Base-by-base conservation (phyloP, 139 green algal species). In the Coccomyxa sp. region DNA sequence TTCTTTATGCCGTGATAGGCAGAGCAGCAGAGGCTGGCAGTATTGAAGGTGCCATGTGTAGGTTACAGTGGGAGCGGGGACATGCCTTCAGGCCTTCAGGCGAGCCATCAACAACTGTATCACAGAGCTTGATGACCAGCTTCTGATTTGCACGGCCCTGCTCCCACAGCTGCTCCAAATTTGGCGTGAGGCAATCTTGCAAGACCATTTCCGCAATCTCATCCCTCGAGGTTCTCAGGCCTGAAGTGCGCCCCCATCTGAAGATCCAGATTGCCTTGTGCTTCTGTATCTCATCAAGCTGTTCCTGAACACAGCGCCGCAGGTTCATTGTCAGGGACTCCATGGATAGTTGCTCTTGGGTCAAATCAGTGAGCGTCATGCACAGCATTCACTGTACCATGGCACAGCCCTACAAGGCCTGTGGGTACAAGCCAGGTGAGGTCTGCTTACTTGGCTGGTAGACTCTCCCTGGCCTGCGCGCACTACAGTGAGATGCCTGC, bases 191-290 rank as follows among this genome's bases (percentile, higher is more conserved):
- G 14, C 27, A 38, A 37, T 50, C 55, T 8, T 39, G 39, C 70
- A 55, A 31, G 0, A 86, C 16, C 55, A 76, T 80, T 50, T 86
- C 78, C 0, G 18, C 70, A 9, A 78, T 54, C 75, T 83, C 76
- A 27, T 82, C 82, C 7, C 75, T 22, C 74, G 64, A 77, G 64
- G 73, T 58, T 74, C 58, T 64, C 44, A 78, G 35, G 37, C 68
- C 74, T 5, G 36, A 31, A 16, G 77, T 34, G 35, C 14, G 18
- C 7, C 74, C 80, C 80, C 80, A 84, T 24, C 37, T 39, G 39
- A 39, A 81, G 7, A 77, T 27, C 80, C 80, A 84, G 29, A 73
- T 68, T 0, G 74, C 64, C 50, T 80, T 76, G 68, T 77, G 69
- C 39, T 84, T 41, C 74, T 84, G 80, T 64, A 64, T 64, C n/a